Percentiles rank a stretch among this genome's conserved stretches.
Evolutionary conservation across 2,329 filamentous ascomycete species (phyloP).

Genomic region (Ascosphaera apis): DNA sequence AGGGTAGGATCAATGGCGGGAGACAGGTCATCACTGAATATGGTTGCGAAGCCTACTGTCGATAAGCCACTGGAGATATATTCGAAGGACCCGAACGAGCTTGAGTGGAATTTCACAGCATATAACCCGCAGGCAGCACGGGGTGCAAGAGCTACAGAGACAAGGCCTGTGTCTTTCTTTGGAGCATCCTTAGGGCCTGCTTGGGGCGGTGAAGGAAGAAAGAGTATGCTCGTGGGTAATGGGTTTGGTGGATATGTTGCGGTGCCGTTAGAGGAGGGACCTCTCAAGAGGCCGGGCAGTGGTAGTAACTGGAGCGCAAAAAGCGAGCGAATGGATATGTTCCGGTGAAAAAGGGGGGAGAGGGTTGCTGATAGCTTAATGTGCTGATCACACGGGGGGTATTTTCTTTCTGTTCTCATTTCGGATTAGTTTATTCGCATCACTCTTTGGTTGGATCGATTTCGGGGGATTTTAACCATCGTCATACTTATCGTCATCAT

Average conservation of each 20-base stretch:
- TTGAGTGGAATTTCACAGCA: slow-evolving; percentile 44
- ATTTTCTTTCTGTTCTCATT: not conserved
- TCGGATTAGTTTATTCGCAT: not conserved
- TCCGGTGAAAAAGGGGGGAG: slow-evolving; percentile 15
- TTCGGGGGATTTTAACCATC: too few species aligned
- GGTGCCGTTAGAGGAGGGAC: slow-evolving; percentile 33
- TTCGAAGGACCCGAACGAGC: slow-evolving; percentile 41
- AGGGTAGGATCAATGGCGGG: too few species aligned
- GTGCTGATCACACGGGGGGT: too few species aligned
- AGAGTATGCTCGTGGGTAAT: slow-evolving; percentile 41
- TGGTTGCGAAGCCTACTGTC: too few species aligned
- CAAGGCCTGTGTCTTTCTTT: slow-evolving; percentile 24
- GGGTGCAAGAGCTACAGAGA: slow-evolving; percentile 12
- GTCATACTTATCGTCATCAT: too few species aligned
- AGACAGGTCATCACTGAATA: too few species aligned
- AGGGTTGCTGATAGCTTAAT: slow-evolving; percentile 18
- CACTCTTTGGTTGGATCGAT: not conserved
- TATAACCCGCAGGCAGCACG: slow-evolving; percentile 26
- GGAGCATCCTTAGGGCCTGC: slow-evolving; percentile 27
- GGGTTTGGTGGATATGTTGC: slow-evolving; percentile 43
- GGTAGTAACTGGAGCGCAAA: slow-evolving; percentile 10
- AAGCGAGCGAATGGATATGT: slow-evolving; percentile 8
- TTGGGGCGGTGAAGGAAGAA: slow-evolving; percentile 36
- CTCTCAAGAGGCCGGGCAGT: slow-evolving; percentile 15
- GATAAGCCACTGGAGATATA: slow-evolving; percentile 40